Evolutionary conservation across 257 asterid genomes (phyloP).

Genomic region (Phtheirospermum japonicum): DNA sequence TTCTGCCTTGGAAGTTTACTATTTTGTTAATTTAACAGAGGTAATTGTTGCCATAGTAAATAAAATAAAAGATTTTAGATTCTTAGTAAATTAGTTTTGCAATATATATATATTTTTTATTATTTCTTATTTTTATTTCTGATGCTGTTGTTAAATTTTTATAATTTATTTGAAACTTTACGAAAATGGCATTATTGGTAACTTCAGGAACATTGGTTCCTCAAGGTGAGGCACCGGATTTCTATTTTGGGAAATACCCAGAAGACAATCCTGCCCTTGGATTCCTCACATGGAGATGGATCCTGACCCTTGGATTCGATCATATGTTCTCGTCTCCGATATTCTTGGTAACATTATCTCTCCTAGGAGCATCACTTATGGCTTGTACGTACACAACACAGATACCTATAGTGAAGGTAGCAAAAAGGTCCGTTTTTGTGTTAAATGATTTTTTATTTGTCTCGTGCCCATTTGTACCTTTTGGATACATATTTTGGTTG

Average conservation of each 20-base stretch:
- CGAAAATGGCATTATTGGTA: conserved; percentile 9
- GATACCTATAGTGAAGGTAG: conserved; percentile 78
- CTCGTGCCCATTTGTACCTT: conserved; percentile 12
- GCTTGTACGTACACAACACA: conserved; percentile 87
- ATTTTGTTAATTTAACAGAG: not conserved
- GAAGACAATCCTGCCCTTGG: conserved; percentile 74
- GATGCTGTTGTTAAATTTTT: too few species aligned
- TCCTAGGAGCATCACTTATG: conserved; percentile 84
- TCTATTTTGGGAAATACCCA: conserved; percentile 54
- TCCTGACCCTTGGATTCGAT: conserved; percentile 72
- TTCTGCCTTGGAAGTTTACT: not conserved
- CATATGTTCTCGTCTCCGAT: conserved; percentile 88
- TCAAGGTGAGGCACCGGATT: conserved; percentile 77
- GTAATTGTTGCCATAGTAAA: too few species aligned
- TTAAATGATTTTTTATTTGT: conserved; percentile 10
- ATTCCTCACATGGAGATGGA: conserved; percentile 81
- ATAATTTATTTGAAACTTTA: too few species aligned
- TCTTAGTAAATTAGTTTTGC: too few species aligned
- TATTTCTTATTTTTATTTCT: too few species aligned
- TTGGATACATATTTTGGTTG: conserved; percentile 14
- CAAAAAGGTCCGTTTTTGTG: conserved; percentile 72
- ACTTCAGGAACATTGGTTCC: conserved; percentile 63
- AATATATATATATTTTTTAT: too few species aligned
- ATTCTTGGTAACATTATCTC: conserved; percentile 61
- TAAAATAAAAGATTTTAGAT: too few species aligned